Evolutionary conservation across 345 rosid species (phyloP).

Genomic region (Erucastrum elatum): DNA sequence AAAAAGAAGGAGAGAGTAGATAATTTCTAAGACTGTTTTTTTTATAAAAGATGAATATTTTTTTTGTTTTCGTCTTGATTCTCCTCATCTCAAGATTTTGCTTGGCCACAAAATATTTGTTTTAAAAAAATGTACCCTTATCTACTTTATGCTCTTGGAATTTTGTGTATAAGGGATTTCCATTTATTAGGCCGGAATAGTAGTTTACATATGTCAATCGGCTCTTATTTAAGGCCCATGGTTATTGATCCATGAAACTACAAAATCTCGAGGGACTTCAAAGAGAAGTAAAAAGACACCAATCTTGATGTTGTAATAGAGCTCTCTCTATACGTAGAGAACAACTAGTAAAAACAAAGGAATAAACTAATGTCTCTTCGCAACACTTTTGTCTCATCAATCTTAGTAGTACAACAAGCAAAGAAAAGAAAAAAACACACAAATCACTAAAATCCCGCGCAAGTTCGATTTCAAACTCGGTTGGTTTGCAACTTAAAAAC

Average conservation of each 20-base stretch:
- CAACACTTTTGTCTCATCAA: no score
- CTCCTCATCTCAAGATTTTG: constrained; percentile 10
- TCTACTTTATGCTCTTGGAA: constrained; percentile 4
- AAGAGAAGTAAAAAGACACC: not conserved
- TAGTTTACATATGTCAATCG: constrained; percentile 6
- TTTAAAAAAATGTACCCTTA: constrained; percentile 8
- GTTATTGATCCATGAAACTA: constrained; percentile 26
- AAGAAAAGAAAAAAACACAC: no score
- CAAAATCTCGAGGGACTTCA: constrained; percentile 18
- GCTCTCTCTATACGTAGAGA: no score
- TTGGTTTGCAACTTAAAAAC: constrained; percentile 43
- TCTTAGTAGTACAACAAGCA: no score
- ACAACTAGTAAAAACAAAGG: no score
- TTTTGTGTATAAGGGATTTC: not conserved
- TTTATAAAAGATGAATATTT: not conserved
- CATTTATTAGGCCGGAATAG: constrained; percentile 4
- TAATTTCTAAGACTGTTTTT: constrained; percentile 1
- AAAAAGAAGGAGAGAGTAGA: not conserved
- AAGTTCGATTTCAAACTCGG: constrained; percentile 15
- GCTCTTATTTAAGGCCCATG: not conserved
- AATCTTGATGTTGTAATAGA: no score
- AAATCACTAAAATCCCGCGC: no score
- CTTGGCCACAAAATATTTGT: constrained; percentile 31
- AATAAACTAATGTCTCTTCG: no score
- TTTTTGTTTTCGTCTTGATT: constrained; percentile 25